Evolutionary conservation across 169 alveolate genomes (phyloP).

Genomic region (Cystoisospora suis): DNA sequence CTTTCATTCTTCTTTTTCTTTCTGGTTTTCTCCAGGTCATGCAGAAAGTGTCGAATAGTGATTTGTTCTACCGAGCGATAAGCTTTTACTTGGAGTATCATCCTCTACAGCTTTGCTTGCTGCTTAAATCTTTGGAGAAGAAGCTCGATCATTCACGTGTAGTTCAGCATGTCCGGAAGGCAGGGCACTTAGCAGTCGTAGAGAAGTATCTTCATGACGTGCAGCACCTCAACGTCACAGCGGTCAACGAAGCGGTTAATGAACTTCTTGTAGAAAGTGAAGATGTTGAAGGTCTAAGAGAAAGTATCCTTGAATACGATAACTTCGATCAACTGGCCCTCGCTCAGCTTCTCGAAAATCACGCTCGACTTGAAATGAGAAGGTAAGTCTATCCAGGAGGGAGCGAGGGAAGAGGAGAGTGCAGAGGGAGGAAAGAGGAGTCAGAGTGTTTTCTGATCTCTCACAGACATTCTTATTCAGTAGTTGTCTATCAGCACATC

Average conservation of each 20-base stretch:
- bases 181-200: conserved; percentile 82
- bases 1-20: conserved; percentile 58
- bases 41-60: conserved; percentile 92
- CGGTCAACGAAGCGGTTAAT: conserved; percentile 97
- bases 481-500: too few relatives aligned
- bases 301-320: conserved; percentile 92
- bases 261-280: conserved; percentile 97
- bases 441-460: too few relatives aligned
- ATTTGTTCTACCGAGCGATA: conserved; percentile 96
- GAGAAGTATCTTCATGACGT: conserved; percentile 78
- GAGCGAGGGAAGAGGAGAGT: too few relatives aligned
- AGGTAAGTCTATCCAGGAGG: too few relatives aligned
- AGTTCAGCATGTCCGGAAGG: conserved; percentile 86
- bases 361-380: conserved; percentile 96
- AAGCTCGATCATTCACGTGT: conserved; percentile 91
- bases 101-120: conserved; percentile 96
- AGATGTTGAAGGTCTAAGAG: conserved; percentile 91
- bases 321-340: conserved; percentile 95
- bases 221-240: conserved; percentile 83
- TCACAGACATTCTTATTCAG: too few relatives aligned
- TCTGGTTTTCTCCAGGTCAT: conserved; percentile 67
- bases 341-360: conserved; percentile 88
- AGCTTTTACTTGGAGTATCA: conserved; percentile 97
- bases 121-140: conserved; percentile 78
- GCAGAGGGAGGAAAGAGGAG: too few relatives aligned